Percentiles rank a stretch among this genome's conserved stretches.
phyloP scores from a whole-genome alignment of 768 basidiomycete genomes.

The Pleurotus sapidus region DNA sequence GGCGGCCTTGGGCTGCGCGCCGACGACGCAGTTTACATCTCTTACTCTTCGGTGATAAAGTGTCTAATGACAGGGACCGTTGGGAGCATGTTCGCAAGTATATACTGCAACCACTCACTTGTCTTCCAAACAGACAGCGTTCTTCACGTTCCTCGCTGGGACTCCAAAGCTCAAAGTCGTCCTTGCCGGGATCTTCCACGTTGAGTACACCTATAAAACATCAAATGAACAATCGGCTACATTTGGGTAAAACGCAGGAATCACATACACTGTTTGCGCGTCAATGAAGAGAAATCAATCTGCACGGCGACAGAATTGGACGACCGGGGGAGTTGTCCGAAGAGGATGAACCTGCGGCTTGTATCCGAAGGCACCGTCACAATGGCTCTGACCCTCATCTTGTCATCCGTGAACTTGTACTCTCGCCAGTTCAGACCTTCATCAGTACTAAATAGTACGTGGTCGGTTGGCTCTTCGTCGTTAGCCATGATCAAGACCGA shows the following conservation, averaged over 20 bases:
- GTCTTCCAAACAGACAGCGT: slow-evolving; percentile 87
- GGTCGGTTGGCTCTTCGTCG: slow-evolving; percentile 91
- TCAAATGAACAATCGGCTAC: not conserved
- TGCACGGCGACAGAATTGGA: slow-evolving; percentile 68
- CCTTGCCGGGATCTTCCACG: slow-evolving; percentile 67
- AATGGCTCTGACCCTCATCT: slow-evolving; percentile 71
- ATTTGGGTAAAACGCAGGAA: not conserved
- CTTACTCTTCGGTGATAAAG: slow-evolving; percentile 89
- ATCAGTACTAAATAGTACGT: slow-evolving; percentile 85
- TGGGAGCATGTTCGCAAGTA: slow-evolving; percentile 2
- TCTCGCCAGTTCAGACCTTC: slow-evolving; percentile 88
- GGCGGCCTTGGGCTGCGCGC: slow-evolving; percentile 53
- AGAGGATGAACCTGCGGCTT: slow-evolving; percentile 84
- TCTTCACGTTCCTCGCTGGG: slow-evolving; percentile 89
- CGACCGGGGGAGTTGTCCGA: slow-evolving; percentile 58
- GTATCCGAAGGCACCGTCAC: slow-evolving; percentile 90
- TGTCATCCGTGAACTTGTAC: slow-evolving; percentile 77
- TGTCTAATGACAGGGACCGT: slow-evolving; percentile 43
- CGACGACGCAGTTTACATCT: slow-evolving; percentile 80
- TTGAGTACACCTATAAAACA: slow-evolving; percentile 58
- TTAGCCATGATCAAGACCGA: slow-evolving; percentile 92
- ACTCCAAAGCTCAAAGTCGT: slow-evolving; percentile 98
- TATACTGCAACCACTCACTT: slow-evolving; percentile 41
- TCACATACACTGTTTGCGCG: slow-evolving; percentile 67
- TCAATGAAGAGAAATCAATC: slow-evolving; percentile 84